phyloP scores from a whole-genome alignment of 2,329 filamentous ascomycete genomes.

The Plectosphaerella sp. region DNA sequence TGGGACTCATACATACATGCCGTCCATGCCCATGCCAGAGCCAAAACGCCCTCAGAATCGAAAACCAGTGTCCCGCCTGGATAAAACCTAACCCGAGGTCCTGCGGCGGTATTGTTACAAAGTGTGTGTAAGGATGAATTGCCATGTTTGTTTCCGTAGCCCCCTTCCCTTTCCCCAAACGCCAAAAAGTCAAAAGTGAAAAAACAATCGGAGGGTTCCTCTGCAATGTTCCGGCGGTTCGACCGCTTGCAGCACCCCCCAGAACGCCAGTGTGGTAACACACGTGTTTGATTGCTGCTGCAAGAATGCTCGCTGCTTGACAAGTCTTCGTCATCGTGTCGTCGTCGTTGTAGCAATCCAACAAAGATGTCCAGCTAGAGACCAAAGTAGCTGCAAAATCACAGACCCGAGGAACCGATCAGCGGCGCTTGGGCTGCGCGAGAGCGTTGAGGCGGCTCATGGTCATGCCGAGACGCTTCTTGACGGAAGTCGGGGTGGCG shows the following conservation, averaged over 20 bases:
- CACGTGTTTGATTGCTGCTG: not conserved
- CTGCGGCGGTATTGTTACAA: constrained; percentile 1
- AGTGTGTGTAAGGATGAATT: not conserved
- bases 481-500: constrained; percentile 36
- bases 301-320: not conserved
- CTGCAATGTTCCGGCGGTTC: not conserved
- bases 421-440: constrained; percentile 54
- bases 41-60: constrained; percentile 2
- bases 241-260: not conserved
- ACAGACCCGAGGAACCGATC: constrained; percentile 21
- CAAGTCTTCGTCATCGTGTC: not conserved
- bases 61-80: not conserved
- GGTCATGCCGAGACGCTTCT: constrained; percentile 49
- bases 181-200: not conserved
- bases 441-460: constrained; percentile 59
- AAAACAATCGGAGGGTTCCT: too few relatives aligned
- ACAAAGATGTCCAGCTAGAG: not conserved
- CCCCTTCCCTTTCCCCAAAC: not conserved
- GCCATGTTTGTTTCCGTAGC: not conserved
- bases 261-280: not conserved
- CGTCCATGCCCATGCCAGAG: not conserved
- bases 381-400: not conserved
- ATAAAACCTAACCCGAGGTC: not conserved
- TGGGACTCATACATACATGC: not conserved
- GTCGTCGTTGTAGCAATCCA: not conserved